A percentile compares a stretch with the other conserved stretches of the same genome.
phyloP scores from a whole-genome alignment of 2,329 filamentous ascomycete genomes.

The Fusarium incarnatum region DNA sequence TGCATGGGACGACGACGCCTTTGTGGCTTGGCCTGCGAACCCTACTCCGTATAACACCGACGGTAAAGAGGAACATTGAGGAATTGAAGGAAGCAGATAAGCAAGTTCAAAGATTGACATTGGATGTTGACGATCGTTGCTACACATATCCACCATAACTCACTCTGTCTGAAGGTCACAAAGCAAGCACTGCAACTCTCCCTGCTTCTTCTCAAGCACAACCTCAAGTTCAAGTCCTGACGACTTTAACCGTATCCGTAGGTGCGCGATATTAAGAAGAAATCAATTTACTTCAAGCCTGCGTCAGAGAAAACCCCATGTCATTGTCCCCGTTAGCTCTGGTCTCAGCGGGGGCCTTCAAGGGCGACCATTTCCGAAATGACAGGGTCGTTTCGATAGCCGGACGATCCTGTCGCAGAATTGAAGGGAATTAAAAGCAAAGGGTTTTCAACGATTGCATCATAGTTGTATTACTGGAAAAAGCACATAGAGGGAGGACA shows the following conservation, averaged over 20 bases:
- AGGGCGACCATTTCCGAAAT: slow-evolving; percentile 40
- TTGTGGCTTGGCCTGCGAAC: slow-evolving; percentile 2
- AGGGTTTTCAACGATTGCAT: slow-evolving; percentile 20
- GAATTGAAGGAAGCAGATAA: slow-evolving; percentile 5
- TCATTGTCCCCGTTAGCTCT: slow-evolving; percentile 9
- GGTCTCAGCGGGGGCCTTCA: slow-evolving; percentile 13
- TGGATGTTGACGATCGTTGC: not conserved
- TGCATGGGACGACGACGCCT: slow-evolving; percentile 21
- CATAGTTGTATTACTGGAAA: not conserved
- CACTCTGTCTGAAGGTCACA: not conserved
- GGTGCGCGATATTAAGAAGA: slow-evolving; percentile 6
- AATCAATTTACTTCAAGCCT: slow-evolving; percentile 1
- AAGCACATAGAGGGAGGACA: not conserved
- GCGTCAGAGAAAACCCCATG: slow-evolving; percentile 5
- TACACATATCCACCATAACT: not conserved
- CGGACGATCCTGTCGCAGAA: slow-evolving; percentile 34
- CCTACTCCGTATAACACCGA: slow-evolving; percentile 9
- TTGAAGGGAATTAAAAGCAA: not conserved
- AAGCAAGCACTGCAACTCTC: not conserved
- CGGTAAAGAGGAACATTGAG: not conserved
- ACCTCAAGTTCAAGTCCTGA: not conserved
- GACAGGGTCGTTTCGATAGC: slow-evolving; percentile 44
- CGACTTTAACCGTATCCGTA: not conserved
- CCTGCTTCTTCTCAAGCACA: not conserved
- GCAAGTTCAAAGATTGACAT: not conserved